Conservation (phyloP, 306 rosid species). For the Carpinus viminea region DNA sequence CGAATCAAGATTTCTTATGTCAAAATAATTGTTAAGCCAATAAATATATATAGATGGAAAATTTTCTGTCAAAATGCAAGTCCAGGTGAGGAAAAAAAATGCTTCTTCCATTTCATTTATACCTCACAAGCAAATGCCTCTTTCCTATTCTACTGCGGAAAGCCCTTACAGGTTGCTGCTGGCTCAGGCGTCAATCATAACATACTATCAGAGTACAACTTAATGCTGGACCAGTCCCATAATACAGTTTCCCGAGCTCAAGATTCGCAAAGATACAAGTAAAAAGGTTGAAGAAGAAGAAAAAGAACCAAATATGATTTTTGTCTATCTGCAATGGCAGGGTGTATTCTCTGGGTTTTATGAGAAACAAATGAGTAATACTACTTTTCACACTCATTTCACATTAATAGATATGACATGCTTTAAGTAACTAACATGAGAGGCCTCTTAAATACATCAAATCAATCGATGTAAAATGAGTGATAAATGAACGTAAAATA, state of each 20-base stretch:
- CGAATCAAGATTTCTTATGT: too few relatives aligned
- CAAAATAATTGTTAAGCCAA: too few relatives aligned
- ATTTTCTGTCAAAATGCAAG: too few relatives aligned
- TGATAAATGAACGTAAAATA: too few relatives aligned
- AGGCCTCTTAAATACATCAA: too few relatives aligned
- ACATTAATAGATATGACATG: too few relatives aligned
- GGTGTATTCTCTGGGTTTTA: background rate
- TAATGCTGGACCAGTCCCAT: background rate
- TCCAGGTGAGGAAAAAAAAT: too few relatives aligned
- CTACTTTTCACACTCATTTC: too few relatives aligned
- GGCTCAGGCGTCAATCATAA: background rate
- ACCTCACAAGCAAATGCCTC: background rate
- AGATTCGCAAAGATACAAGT: background rate
- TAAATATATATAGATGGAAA: too few relatives aligned
- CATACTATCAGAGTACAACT: background rate
- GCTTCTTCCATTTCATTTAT: background rate
- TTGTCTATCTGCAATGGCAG: background rate
- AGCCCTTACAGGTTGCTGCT: too few relatives aligned
- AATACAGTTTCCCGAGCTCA: background rate
- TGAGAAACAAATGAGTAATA: slow-evolving; percentile 2
- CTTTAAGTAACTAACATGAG: too few relatives aligned
- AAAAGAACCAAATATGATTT: background rate
- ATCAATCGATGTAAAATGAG: background rate
- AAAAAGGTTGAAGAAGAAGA: background rate
- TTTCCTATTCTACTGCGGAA: too few relatives aligned